Evolutionary conservation across 1,139 yeast genomes (phyloP), one percentile per base, ranked within the genome.

Genomic region (Hanseniaspora sp.): DNA sequence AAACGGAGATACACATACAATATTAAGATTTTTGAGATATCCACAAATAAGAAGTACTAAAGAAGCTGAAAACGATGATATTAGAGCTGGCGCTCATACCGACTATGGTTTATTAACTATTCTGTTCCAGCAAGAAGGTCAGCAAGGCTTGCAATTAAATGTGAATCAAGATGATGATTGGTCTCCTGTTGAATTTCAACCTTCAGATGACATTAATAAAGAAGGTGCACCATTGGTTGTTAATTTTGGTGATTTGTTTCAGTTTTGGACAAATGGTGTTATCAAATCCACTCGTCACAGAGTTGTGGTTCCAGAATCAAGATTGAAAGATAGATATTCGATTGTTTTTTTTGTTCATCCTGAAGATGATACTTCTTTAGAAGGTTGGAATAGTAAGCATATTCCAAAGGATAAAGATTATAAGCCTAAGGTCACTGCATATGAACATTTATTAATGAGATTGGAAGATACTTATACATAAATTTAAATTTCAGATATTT

Each of bases 321-420:
- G 77, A 69, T 59, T 69, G 72, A 77, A 76, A 56, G 87, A 83
- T 59, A 74, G 95, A 58, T 85, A 85, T 67, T 82, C 92, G 0
- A 82, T 85, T 60, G 95, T 83, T 1, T 83, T 82, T 62, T 86
- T 86, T 71, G 78, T 84, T 56, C 95, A 86, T 63, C 95, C 95
- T 1, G 81, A 80, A 58, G 79, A 83, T 59, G 77, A 75, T 18
- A 79, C 86, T 0, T 67, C 75, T 53, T 69, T 86, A 57, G 79
- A 73, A 55, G 92, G 94, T 3, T 86, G 86, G 48, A 94, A 92
- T 12, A 75, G 85, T 60, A 74, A 73, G 1, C 61, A 72, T 38
- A 76, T 82, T 5, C 49, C 46, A 4, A 63, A 70, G 34, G 69
- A 55, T 71, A 75, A 45, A 64, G 80, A 63, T 77, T 80, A 57